Base-by-base conservation (phyloP, 2,329 filamentous ascomycete species). In the Orbilia brochopaga region DNA sequence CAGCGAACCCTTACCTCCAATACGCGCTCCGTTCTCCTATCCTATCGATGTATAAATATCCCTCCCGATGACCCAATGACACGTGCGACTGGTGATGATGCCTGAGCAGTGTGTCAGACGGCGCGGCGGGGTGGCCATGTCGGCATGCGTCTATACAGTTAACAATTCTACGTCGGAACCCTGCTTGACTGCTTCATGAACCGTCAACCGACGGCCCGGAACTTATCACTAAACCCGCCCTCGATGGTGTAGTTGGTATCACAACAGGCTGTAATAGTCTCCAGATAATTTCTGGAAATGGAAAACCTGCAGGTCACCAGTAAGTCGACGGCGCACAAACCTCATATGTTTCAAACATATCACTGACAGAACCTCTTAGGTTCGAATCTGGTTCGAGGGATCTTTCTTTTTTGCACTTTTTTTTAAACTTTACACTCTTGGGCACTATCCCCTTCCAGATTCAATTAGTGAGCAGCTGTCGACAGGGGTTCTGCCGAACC, bases 231-330 rank as follows among this genome's bases (percentile, higher is more conserved):
- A 64, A 42, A 64, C 35, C 24, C 24, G 53, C 66, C 65, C 66
- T 70, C 66, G 66, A 70, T 70, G 66, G 66, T 70, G 66, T 70
- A 70, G 66, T 70, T 70, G 66, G 66, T 70, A 70, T 70, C 66
- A 70, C 66, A 70, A 70, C 66, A 70, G 66, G 66, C 66, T 70
- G 66, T 70, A 70, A 70, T 51, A 70, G 66, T 70, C 66, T 70
- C 63, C 66, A 44, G 66, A 56, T 58, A 53, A 70, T 50, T 37
- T 70, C 66, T 55, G 66, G 63, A 69, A 54, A 59, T 70, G 48
- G 60, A 59, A n/a, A 70, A 70, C 66, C 66, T 70, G 66, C 66
- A 70, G 66, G 66, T 70, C 66, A 70, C 66, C 66, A 70, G 66
- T 52, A 51, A 48, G 56, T 23, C 35, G 42, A 15, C 56, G 37